These are phyloP conservation scores for Chrysanthemum makinoi DNA, from an alignment of 129 eudicot species.

Conservation along the genomic window DNA sequence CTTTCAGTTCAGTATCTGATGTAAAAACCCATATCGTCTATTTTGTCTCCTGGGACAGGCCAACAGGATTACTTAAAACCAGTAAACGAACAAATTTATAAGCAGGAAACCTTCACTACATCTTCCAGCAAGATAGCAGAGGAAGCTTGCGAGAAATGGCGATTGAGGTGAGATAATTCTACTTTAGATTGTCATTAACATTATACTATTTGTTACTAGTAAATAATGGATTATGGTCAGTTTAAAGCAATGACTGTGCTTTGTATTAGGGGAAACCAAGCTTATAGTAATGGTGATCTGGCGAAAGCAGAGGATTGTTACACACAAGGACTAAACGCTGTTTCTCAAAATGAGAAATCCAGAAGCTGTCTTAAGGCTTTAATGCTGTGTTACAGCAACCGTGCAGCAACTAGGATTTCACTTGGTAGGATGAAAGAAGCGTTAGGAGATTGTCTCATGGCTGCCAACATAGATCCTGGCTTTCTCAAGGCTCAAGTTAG, in stretches of 20 bases:
- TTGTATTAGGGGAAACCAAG: constrained; percentile 85
- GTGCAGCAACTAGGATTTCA: constrained; percentile 88
- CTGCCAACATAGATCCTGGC: constrained; percentile 72
- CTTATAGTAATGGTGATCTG: constrained; percentile 72
- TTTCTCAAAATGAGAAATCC: constrained; percentile 68
- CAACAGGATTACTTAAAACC: constrained; percentile 30
- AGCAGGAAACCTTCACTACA: constrained; percentile 33
- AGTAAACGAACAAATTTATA: constrained; percentile 37
- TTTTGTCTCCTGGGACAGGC: constrained; percentile 33
- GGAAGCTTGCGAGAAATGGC: constrained; percentile 93
- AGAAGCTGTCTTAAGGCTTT: constrained; percentile 65
- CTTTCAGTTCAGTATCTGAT: constrained; percentile 32
- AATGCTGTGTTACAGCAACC: constrained; percentile 91
- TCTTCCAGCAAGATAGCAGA: constrained; percentile 59
- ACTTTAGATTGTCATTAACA: constrained; percentile 8
- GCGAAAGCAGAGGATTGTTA: constrained; percentile 85
- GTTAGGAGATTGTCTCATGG: constrained; percentile 70
- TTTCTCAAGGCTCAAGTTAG: constrained; percentile 78
- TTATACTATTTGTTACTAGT: too few species aligned
- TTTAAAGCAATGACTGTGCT: constrained; percentile 2
- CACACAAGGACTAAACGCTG: constrained; percentile 74
- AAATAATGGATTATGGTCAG: not conserved
- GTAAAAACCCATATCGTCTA: constrained; percentile 43
- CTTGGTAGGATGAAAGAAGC: constrained; percentile 91
- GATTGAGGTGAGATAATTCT: constrained; percentile 60